Conservation (phyloP, 164 flowering plant genomes). For the Aristolochia fimbriata region DNA sequence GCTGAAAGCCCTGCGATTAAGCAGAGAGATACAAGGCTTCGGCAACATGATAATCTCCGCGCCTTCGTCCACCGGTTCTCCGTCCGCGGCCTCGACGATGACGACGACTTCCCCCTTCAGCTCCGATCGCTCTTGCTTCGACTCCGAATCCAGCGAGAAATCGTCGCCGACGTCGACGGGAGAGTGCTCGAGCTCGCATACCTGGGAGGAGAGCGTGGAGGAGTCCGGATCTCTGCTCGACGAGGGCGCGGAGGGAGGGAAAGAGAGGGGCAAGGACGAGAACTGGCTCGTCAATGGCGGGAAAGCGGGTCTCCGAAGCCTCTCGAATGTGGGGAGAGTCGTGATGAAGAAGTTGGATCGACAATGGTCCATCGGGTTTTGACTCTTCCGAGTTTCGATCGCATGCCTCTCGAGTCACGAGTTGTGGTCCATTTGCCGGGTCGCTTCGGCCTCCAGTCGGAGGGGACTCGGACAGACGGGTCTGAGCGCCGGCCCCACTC, state of each 20-base stretch:
- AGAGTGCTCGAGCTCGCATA: slow-evolving; percentile 8
- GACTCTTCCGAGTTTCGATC: too few relatives aligned
- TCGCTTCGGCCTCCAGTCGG: too few relatives aligned
- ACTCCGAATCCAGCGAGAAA: not conserved
- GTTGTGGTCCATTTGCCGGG: too few relatives aligned
- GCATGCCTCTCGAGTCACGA: too few relatives aligned
- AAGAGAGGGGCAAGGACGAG: not conserved
- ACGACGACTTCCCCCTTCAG: slow-evolving; percentile 18
- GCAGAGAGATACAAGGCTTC: slow-evolving; percentile 55
- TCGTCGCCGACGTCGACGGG: not conserved
- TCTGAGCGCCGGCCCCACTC: too few relatives aligned
- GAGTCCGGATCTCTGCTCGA: slow-evolving; percentile 30
- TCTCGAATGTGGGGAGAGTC: slow-evolving; percentile 27
- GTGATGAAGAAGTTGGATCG: slow-evolving; percentile 28
- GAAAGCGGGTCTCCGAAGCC: slow-evolving; percentile 10
- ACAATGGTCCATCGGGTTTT: slow-evolving; percentile 19
- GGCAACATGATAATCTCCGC: slow-evolving; percentile 23
- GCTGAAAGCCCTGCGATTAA: slow-evolving; percentile 34
- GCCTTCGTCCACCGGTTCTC: slow-evolving; percentile 12
- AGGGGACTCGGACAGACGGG: too few relatives aligned
- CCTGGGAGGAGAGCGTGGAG: slow-evolving; percentile 25
- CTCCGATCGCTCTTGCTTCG: too few relatives aligned
- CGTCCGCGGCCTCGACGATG: slow-evolving; percentile 24
- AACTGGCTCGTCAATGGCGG: slow-evolving; percentile 3
- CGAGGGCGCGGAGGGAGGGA: slow-evolving; percentile 10